Conservation (phyloP, 148 eudicot genomes). For the Rhododendron ferrugineum region DNA sequence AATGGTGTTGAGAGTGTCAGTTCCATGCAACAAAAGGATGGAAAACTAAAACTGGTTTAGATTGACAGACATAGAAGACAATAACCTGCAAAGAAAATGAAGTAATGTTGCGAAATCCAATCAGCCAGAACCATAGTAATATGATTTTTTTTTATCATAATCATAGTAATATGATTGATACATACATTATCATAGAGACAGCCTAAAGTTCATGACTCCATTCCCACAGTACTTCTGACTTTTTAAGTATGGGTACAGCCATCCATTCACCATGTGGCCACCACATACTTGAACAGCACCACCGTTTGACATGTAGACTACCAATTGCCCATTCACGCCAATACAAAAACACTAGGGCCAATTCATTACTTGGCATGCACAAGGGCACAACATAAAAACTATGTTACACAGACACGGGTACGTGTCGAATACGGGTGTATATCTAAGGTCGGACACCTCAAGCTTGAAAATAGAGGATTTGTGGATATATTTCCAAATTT, state of each 20-base stretch:
- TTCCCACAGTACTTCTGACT: not conserved
- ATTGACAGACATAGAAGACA: not conserved
- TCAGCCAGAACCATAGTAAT: not conserved
- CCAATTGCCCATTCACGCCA: not conserved
- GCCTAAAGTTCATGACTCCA: not conserved
- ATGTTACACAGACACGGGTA: not conserved
- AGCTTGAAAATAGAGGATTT: not conserved
- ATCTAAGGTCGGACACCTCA: not conserved
- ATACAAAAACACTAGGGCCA: not conserved
- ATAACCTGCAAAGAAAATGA: not conserved
- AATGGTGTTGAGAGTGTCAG: constrained; percentile 1
- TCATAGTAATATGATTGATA: not conserved
- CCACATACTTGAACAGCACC: not conserved
- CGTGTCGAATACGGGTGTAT: not conserved
- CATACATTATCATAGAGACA: not conserved
- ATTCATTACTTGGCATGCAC: not conserved
- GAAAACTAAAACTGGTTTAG: not conserved
- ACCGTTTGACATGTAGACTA: not conserved
- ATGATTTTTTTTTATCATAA: not conserved
- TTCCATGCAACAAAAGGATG: constrained; percentile 1
- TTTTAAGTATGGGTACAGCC: not conserved
- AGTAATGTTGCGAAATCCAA: not conserved
- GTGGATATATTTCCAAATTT: not conserved
- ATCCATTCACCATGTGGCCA: not conserved
- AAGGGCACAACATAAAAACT: not conserved